phyloP scores from a whole-genome alignment of 1,139 yeast species.

The Lodderomyces metapsilosis region DNA sequence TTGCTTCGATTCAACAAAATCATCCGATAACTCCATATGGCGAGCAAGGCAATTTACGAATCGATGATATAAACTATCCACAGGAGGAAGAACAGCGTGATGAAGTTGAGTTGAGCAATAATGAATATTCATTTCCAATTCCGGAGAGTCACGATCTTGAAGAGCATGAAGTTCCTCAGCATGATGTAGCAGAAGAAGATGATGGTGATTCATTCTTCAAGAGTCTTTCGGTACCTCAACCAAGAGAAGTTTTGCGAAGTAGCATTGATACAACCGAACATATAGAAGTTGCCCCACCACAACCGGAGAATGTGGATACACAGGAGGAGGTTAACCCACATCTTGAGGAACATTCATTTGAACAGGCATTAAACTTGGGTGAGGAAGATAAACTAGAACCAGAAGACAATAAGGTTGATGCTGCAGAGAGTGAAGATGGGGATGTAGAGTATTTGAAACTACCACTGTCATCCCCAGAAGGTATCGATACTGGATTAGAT shows the following conservation, averaged over 20 bases:
- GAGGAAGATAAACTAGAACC: background rate
- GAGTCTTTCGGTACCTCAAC: background rate
- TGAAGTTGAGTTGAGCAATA: background rate
- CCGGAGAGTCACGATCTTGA: background rate
- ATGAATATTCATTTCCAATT: background rate
- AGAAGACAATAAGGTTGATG: background rate
- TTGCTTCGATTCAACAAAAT: slow-evolving; percentile 5
- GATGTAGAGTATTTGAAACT: background rate
- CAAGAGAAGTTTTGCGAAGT: slow-evolving; percentile 2
- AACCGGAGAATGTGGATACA: background rate
- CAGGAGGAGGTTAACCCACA: background rate
- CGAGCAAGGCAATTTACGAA: background rate
- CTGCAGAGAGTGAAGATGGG: background rate
- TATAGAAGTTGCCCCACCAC: slow-evolving; percentile 3
- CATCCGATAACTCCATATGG: slow-evolving; percentile 3
- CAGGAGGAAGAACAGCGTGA: background rate
- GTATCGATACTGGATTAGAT: background rate
- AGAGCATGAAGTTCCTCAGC: no score
- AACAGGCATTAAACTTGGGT: background rate
- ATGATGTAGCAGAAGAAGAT: no score
- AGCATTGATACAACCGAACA: slow-evolving; percentile 5
- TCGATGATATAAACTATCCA: slow-evolving; percentile 3
- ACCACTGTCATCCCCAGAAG: background rate
- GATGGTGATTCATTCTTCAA: slow-evolving; percentile 3
- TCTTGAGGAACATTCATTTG: background rate